phyloP scores from a whole-genome alignment of 2,329 filamentous ascomycete genomes.

The Neonectria punicea region DNA sequence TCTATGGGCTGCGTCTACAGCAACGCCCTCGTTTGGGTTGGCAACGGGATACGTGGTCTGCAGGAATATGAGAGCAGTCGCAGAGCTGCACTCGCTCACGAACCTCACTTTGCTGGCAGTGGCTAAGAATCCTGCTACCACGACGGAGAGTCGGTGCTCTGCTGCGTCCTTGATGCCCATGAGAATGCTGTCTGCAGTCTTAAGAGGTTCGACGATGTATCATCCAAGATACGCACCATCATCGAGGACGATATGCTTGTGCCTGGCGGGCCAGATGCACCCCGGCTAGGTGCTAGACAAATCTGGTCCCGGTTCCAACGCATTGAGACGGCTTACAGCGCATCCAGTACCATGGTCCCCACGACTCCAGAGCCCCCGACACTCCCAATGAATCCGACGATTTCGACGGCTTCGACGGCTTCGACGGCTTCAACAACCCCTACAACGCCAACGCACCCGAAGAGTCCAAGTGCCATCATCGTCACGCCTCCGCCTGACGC shows the following conservation, averaged over 20 bases:
- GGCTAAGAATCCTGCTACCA: constrained; percentile 28
- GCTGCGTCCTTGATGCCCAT: background rate
- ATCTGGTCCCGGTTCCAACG: background rate
- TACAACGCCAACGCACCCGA: too few relatives aligned
- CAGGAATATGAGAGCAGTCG: background rate
- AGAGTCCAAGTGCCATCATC: too few relatives aligned
- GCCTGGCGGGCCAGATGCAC: background rate
- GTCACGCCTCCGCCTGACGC: background rate
- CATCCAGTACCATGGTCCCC: too few relatives aligned
- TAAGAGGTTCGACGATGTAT: background rate
- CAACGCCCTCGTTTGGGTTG: constrained; percentile 28
- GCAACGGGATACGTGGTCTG: background rate
- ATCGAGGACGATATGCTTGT: background rate
- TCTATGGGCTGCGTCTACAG: constrained; percentile 31
- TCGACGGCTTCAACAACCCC: too few relatives aligned
- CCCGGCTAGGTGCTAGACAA: background rate
- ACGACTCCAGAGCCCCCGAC: too few relatives aligned
- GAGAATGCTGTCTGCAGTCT: background rate
- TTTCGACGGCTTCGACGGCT: too few relatives aligned
- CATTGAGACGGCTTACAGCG: too few relatives aligned
- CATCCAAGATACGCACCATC: background rate
- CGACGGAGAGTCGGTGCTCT: background rate
- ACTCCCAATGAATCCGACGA: too few relatives aligned
- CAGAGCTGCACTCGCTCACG: background rate
- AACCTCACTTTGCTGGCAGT: background rate